These are phyloP conservation scores for Phyllosticta citrichinensis DNA, from an alignment of 2,329 filamentous ascomycete genomes.

Conservation along the genomic window DNA sequence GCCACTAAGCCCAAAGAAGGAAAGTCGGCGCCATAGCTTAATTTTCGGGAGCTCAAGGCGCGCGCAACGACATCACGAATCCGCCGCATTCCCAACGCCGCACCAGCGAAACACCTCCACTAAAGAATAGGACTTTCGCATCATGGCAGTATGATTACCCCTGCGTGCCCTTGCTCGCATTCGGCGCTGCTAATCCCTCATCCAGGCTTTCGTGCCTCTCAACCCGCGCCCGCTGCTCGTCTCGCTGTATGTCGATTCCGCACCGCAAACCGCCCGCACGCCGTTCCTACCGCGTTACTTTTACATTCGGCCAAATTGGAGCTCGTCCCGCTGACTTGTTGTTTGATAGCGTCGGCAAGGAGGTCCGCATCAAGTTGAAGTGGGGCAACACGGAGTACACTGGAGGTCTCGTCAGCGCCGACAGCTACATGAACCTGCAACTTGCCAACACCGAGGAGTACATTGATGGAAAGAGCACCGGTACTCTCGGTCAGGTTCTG, in stretches of 20 bases:
- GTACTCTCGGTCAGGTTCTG: slow-evolving; percentile 77
- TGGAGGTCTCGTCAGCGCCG: slow-evolving; percentile 80
- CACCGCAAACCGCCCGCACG: background rate
- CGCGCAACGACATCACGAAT: background rate
- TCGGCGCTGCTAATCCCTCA: background rate
- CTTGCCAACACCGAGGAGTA: slow-evolving; percentile 85
- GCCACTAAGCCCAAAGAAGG: background rate
- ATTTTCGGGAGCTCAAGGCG: slow-evolving; percentile 8
- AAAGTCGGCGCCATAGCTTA: slow-evolving; percentile 3
- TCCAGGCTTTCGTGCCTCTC: slow-evolving; percentile 62
- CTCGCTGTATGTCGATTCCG: slow-evolving; percentile 55
- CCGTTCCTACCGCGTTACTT: background rate
- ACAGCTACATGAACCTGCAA: slow-evolving; percentile 99
- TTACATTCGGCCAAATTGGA: background rate
- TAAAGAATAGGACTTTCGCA: background rate
- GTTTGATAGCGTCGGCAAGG: slow-evolving; percentile 63
- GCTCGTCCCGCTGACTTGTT: background rate
- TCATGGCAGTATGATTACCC: slow-evolving; percentile 2
- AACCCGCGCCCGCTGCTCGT: slow-evolving; percentile 97
- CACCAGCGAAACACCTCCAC: background rate
- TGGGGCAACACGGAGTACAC: slow-evolving; percentile 98
- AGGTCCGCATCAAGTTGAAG: slow-evolving; percentile 87
- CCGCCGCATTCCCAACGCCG: background rate
- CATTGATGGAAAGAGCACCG: slow-evolving; percentile 77
- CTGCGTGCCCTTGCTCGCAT: background rate